Evolutionary conservation across 257 asterid genomes (phyloP).

Genomic region (Nicotiana tomentosiformis): DNA sequence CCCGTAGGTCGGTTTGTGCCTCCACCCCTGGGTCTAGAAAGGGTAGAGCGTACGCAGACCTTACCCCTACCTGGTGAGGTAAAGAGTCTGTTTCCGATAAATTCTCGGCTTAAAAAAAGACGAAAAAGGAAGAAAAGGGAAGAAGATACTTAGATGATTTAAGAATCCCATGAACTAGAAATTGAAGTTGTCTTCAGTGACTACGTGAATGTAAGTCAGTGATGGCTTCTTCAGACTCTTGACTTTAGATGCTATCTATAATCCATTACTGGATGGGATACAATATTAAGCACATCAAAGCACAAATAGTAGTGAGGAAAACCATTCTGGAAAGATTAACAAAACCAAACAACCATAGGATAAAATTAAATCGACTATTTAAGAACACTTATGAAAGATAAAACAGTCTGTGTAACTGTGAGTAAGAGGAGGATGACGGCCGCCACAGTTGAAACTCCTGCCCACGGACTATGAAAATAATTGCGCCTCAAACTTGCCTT

Average conservation of each 20-base stretch:
- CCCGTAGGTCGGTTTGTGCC: too few species aligned
- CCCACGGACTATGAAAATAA: slow-evolving; percentile 30
- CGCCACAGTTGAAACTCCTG: slow-evolving; percentile 10
- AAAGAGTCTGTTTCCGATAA: too few species aligned
- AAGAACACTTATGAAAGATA: not conserved
- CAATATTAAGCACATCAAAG: not conserved
- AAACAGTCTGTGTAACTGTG: slow-evolving; percentile 13
- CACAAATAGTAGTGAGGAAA: not conserved
- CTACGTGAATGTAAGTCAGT: too few species aligned
- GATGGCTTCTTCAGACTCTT: too few species aligned
- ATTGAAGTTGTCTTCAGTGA: too few species aligned
- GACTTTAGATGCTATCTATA: not conserved
- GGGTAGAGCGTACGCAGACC: too few species aligned
- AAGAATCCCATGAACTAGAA: too few species aligned
- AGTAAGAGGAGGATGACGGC: slow-evolving; percentile 19
- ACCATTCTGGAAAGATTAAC: not conserved
- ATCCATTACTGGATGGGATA: not conserved
- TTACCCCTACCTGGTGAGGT: too few species aligned
- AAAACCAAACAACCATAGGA: not conserved
- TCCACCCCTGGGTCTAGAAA: too few species aligned
- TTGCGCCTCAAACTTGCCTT: slow-evolving; percentile 16
- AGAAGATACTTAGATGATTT: too few species aligned
- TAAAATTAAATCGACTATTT: not conserved
- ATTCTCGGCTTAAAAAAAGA: too few species aligned
- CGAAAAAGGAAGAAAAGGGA: too few species aligned